Evolutionary conservation across 192 early-diverging fungal genomes (phyloP), one percentile per base, ranked within the genome.

Genomic region (Fimicolochytrium jonesii): DNA sequence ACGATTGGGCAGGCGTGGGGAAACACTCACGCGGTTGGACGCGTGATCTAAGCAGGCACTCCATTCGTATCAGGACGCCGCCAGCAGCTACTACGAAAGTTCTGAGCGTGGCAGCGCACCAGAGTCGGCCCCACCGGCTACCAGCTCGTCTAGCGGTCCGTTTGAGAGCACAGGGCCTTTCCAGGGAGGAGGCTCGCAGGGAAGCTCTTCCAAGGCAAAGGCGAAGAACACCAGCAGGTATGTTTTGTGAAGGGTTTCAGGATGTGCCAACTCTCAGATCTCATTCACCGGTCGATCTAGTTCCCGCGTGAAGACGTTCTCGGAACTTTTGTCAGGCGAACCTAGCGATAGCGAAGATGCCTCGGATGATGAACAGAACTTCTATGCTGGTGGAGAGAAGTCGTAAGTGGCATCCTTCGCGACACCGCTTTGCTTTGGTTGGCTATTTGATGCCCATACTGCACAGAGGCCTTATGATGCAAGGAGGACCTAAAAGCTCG

Each of bases 351-450:
- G 30, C 22, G 69, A 65, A 6, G 50, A 60, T 25, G 46, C 34
- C 3, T 52, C 63, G 1, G 75, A 75, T n/a, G 58, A 65, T 18
- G 51, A 28, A 11, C 43, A 77, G 43, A 57, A 88, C 59, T 92
- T 83, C 63, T 98, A 88, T 80, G 85, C 93, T 18, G 96, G 94
- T 4, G 96, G 96, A 29, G 95, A 96, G 72, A 91, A 90, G 69
- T 93, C 90, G 74, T 94, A 82, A n/a, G 92, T 86, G n/a, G n/a
- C n/a, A n/a, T n/a, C n/a, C n/a, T n/a, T n/a, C n/a, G n/a, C n/a
- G n/a, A n/a, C n/a, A 37, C 67, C 77, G 5, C 26, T 54, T 36
- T 7, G 0, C 18, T 22, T 30, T 2, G 1, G 25, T 1, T 18
- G 11, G 7, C 25, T 13, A 10, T 58, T 17, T 1, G 2, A 7